These are phyloP conservation scores for Dryas drummondii DNA, from an alignment of 306 rosid genomes.

Conservation along the genomic window DNA sequence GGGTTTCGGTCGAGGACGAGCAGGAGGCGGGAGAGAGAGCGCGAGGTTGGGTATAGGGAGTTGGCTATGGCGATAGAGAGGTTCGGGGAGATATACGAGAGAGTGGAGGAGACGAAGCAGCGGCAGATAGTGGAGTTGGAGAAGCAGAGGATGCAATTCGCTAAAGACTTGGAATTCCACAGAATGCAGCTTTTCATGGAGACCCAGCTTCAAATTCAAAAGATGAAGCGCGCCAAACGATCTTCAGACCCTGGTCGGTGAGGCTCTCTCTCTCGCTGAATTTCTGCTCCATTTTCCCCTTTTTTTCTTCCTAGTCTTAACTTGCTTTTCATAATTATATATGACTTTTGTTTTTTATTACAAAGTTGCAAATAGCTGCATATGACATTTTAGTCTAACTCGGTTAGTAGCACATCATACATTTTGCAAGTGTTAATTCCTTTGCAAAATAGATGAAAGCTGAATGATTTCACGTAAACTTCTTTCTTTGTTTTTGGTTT, in stretches of 20 bases:
- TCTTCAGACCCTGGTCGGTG: constrained; percentile 39
- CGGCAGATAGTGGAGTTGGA: constrained; percentile 68
- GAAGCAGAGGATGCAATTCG: constrained; percentile 67
- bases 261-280: neutral
- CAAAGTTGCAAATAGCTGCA: too few relatives aligned
- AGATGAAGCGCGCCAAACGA: constrained; percentile 47
- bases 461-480: too few relatives aligned
- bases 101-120: constrained; percentile 58
- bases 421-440: too few relatives aligned
- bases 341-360: too few relatives aligned
- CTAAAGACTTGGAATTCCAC: constrained; percentile 68
- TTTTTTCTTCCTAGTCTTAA: too few relatives aligned
- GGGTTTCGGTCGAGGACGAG: constrained; percentile 30
- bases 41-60: constrained; percentile 38
- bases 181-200: constrained; percentile 64
- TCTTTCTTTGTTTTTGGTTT: too few relatives aligned
- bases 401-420: too few relatives aligned
- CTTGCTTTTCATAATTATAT: too few relatives aligned
- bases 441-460: too few relatives aligned
- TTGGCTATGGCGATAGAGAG: constrained; percentile 55
- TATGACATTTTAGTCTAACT: too few relatives aligned
- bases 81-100: constrained; percentile 55
- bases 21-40: constrained; percentile 25
- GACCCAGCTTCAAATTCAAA: constrained; percentile 52
- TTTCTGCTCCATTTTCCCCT: neutral